Conservation (phyloP, 805 yeast species). For the Barnettozyma siamensis region DNA sequence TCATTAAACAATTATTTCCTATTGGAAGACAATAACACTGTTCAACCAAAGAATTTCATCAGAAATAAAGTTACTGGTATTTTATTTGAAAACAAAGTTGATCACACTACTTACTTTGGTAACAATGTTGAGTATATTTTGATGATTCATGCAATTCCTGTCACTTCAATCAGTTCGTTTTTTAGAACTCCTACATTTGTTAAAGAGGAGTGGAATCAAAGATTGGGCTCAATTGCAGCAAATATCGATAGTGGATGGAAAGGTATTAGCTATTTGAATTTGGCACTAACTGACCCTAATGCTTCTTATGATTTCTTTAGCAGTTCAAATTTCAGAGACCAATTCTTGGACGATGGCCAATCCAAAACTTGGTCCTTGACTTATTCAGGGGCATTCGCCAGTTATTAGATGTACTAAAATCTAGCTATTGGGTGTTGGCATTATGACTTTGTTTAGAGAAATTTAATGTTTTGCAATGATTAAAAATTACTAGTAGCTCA, state of each 20-base stretch:
- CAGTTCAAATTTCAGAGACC: conserved; percentile 43
- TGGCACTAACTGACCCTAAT: conserved; percentile 67
- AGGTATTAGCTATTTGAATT: conserved; percentile 65
- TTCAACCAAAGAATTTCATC: conserved; percentile 51
- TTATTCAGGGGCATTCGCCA: conserved; percentile 45
- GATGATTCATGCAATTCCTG: conserved; percentile 74
- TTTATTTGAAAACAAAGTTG: conserved; percentile 65
- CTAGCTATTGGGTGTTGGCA: too few relatives aligned
- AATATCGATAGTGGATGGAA: conserved; percentile 63
- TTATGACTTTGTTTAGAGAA: neutral
- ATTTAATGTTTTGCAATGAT: neutral
- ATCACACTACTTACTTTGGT: conserved; percentile 72
- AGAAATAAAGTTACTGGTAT: conserved; percentile 70
- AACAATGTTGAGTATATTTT: conserved; percentile 68
- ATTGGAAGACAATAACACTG: conserved; percentile 44
- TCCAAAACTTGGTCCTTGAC: conserved; percentile 83
- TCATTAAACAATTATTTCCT: conserved; percentile 53
- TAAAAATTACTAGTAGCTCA: neutral
- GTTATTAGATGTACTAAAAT: neutral
- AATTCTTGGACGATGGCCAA: conserved; percentile 75
- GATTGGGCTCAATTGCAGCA: conserved; percentile 39
- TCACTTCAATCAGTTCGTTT: conserved; percentile 61
- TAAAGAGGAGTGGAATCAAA: conserved; percentile 57
- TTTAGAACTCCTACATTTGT: conserved; percentile 51
- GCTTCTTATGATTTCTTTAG: conserved; percentile 59